These are phyloP conservation scores for Suhomyces coccinellae DNA, from an alignment of 1,139 yeast genomes.

Conservation along the genomic window DNA sequence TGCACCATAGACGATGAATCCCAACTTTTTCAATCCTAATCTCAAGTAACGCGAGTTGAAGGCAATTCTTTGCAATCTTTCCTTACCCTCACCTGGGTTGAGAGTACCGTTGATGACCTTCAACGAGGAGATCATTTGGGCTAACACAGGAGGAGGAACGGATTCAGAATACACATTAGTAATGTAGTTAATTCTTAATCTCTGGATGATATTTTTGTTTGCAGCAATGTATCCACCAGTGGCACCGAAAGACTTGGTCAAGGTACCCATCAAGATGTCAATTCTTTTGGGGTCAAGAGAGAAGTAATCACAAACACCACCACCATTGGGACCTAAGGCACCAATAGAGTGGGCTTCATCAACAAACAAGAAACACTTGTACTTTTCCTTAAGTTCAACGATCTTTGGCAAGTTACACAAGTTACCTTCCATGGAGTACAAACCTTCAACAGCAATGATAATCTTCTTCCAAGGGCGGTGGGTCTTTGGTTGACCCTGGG, in stretches of 20 bases:
- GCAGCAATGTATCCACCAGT: conserved; percentile 97
- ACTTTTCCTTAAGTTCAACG: conserved; percentile 74
- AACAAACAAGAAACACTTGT: conserved; percentile 85
- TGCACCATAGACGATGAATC: conserved; percentile 91
- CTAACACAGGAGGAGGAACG: conserved; percentile 85
- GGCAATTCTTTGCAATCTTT: conserved; percentile 88
- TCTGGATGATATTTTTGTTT: conserved; percentile 63
- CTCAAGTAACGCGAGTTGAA: conserved; percentile 93
- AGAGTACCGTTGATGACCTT: conserved; percentile 76
- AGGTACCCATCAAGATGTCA: conserved; percentile 94
- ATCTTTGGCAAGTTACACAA: conserved; percentile 81
- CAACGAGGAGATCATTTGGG: conserved; percentile 82
- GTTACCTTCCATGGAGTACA: conserved; percentile 98
- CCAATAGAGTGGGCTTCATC: conserved; percentile 99
- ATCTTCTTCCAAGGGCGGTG: conserved; percentile 98
- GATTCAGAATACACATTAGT: conserved; percentile 81
- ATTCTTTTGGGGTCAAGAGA: conserved; percentile 71
- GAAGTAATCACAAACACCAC: conserved; percentile 94
- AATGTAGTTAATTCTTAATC: conserved; percentile 69
- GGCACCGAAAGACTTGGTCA: conserved; percentile 97
- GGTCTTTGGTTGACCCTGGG: conserved; percentile 95
- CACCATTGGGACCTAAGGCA: conserved; percentile 91
- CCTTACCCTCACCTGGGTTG: conserved; percentile 90
- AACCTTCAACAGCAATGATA: conserved; percentile 89
- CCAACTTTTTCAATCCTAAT: conserved; percentile 85